phyloP scores from a whole-genome alignment of 768 basidiomycete genomes.

The Sporobolomyces pararoseus region DNA sequence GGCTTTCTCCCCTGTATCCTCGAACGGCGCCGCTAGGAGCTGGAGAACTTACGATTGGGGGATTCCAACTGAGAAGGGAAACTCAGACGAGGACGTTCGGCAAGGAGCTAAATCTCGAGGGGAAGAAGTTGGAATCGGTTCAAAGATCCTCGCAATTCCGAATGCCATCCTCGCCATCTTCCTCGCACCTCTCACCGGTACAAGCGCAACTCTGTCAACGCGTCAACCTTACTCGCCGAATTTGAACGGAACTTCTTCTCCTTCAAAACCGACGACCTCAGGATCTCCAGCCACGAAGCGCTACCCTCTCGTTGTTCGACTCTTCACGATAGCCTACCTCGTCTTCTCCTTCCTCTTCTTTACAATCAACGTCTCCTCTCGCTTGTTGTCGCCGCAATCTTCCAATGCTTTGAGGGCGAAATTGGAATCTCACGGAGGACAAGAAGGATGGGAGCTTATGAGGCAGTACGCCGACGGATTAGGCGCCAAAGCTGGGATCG shows the following conservation, averaged over 20 bases:
- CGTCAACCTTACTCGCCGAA: slow-evolving; percentile 19
- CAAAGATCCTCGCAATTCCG: slow-evolving; percentile 15
- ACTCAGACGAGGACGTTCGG: slow-evolving; percentile 26
- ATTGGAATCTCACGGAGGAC: background rate
- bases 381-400: background rate
- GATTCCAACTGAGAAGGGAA: background rate
- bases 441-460: slow-evolving; percentile 31
- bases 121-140: background rate
- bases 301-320: slow-evolving; percentile 32
- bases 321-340: slow-evolving; percentile 39
- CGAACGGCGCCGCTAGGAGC: background rate
- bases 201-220: background rate
- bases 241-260: slow-evolving; percentile 19
- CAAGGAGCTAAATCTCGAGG: slow-evolving; percentile 25
- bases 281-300: slow-evolving; percentile 4
- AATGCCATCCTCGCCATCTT: slow-evolving; percentile 18
- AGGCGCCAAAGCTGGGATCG: slow-evolving; percentile 24
- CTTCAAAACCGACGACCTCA: slow-evolving; percentile 1
- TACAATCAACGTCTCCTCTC: slow-evolving; percentile 4
- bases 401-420: background rate
- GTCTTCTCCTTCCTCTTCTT: slow-evolving; percentile 41
- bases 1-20: slow-evolving; percentile 16
- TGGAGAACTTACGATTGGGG: slow-evolving; percentile 42
- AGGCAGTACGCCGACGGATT: slow-evolving; percentile 31
- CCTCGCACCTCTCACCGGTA: slow-evolving; percentile 19